phyloP scores from a whole-genome alignment of 176 grass and related monocot species.

The Tillandsia fasciculata region DNA sequence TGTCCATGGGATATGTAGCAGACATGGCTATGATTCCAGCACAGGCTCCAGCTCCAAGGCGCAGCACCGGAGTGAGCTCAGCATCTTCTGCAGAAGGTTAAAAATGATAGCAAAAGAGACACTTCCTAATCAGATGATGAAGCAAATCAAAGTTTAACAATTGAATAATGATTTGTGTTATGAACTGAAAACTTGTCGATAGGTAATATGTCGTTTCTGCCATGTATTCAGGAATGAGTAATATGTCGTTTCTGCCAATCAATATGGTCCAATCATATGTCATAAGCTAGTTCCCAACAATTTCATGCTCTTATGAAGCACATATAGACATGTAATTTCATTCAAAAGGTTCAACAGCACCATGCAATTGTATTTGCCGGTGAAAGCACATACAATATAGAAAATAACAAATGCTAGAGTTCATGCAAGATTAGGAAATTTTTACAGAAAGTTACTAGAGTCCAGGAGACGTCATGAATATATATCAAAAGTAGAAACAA shows the following conservation, averaged over 20 bases:
- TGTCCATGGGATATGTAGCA: constrained; percentile 99
- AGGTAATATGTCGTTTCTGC: too few species aligned
- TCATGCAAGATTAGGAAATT: not conserved
- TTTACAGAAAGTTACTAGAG: not conserved
- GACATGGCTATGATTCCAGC: constrained; percentile 99
- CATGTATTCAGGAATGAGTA: too few species aligned
- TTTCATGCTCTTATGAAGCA: too few species aligned
- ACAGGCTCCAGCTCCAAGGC: constrained; percentile 93
- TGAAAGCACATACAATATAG: not conserved
- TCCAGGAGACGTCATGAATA: not conserved
- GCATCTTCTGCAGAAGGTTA: constrained; percentile 64
- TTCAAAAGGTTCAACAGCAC: not conserved
- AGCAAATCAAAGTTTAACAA: not conserved
- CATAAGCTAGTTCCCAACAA: too few species aligned
- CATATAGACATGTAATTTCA: not conserved
- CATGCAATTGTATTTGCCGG: not conserved
- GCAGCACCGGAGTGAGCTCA: constrained; percentile 64
- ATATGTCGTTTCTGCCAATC: too few species aligned
- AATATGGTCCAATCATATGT: too few species aligned
- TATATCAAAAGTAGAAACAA: not conserved
- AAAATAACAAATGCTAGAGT: not conserved
- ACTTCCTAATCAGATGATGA: not conserved
- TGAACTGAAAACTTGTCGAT: too few species aligned
- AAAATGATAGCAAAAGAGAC: constrained; percentile 1
- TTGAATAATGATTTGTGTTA: not conserved